Evolutionary conservation across 805 yeast species (phyloP).

Genomic region (Osmozyma mogii): DNA sequence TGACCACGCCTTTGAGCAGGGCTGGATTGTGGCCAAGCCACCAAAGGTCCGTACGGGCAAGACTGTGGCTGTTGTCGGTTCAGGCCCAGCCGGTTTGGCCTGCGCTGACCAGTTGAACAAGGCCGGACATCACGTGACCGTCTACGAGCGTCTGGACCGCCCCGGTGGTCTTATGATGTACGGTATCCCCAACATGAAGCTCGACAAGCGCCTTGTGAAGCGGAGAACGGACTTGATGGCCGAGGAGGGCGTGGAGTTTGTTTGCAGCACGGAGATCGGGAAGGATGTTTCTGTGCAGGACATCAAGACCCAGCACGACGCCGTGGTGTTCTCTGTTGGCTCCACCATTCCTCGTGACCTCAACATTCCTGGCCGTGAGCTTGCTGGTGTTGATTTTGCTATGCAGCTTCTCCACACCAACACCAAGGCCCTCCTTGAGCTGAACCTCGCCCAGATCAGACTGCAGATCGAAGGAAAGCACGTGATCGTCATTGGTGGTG

Average conservation of each 20-base stretch:
- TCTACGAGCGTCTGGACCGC: constrained; percentile 90
- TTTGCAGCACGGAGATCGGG: constrained; percentile 74
- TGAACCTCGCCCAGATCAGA: constrained; percentile 70
- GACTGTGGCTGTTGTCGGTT: constrained; percentile 80
- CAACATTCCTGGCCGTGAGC: constrained; percentile 87
- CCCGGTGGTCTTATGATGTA: constrained; percentile 97
- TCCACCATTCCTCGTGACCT: constrained; percentile 95
- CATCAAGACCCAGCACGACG: constrained; percentile 59
- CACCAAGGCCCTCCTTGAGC: constrained; percentile 82
- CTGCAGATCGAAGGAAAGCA: constrained; percentile 71
- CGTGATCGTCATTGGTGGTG: constrained; percentile 97
- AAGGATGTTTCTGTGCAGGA: constrained; percentile 70
- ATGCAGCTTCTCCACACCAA: constrained; percentile 85
- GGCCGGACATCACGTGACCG: constrained; percentile 90
- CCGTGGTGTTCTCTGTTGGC: constrained; percentile 88
- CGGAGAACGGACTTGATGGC: constrained; percentile 86
- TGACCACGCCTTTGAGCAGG: constrained; percentile 92
- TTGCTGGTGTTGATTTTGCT: constrained; percentile 86
- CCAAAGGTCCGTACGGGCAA: constrained; percentile 80
- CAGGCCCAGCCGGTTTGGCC: constrained; percentile 84
- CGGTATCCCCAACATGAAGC: constrained; percentile 98
- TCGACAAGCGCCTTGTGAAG: constrained; percentile 87
- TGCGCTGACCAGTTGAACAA: constrained; percentile 95
- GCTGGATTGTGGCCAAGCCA: constrained; percentile 86
- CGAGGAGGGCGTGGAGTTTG: constrained; percentile 82